Base-by-base conservation (phyloP, 1,284 basidiomycete species). In the Leccinum fallax region DNA sequence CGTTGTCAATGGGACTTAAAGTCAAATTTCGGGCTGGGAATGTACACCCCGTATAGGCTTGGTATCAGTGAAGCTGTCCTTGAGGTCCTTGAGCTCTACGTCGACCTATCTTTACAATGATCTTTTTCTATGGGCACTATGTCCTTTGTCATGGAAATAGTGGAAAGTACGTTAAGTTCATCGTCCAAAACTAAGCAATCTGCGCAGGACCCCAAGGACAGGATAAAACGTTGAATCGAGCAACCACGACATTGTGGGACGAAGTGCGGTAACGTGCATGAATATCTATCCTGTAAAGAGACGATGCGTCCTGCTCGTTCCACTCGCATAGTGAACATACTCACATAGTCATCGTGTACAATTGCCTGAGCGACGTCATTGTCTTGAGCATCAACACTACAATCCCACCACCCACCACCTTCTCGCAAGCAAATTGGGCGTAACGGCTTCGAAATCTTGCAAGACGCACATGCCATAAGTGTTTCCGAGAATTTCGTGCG, bases 371-470 rank as follows among this genome's bases (percentile, higher is more conserved):
- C 60, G 93, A 96, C 43, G 89, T 86, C 97, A 99, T 98, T 3
- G 94, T 97, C 78, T 97, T 97, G 38, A 99, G 81, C 38, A 99
- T 80, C 16, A 99, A 79, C 2, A 98, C 91, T 4, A 99, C 89
- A 40, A 98, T 80, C 3, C 97, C 97, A 36, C 97, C 97, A 24
- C 97, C 97, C 74, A 98, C 94, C 1, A 99, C 97, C 0, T 99
- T 57, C 97, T 83, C 5, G 97, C 97, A 30, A 99, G 88, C 61
- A 98, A 79, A 79, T 99, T 99, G 32, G 97, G 97, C 1, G 97
- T 99, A 66, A 99, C 88, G 3, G 97, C 96, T 75, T 99, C 97
- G 69, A 99, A 99, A 74, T 99, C 97, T 79, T 99, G 97, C 61
- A 99, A 80, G 8, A 99, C 87, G 65, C 95, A 90, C 95, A 99